These are phyloP conservation scores for Cochlearia excelsa DNA, from an alignment of 345 rosid species.

Conservation along the genomic window DNA sequence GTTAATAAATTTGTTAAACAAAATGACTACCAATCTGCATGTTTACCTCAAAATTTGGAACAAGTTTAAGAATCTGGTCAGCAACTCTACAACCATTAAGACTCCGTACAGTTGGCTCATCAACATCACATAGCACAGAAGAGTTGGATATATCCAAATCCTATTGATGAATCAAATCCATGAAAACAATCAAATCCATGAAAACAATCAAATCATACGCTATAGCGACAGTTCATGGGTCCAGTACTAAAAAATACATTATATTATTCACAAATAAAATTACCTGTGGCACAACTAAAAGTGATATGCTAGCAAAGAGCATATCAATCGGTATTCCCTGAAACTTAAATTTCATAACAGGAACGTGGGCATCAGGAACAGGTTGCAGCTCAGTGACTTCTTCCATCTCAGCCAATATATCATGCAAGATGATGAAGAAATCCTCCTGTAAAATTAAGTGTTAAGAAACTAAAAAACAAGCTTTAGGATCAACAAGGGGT, in stretches of 20 bases:
- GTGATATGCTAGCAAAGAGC: slow-evolving; percentile 84
- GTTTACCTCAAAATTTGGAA: slow-evolving; percentile 83
- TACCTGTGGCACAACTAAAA: slow-evolving; percentile 77
- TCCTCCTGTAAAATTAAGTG: slow-evolving; percentile 51
- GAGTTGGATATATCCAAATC: slow-evolving; percentile 76
- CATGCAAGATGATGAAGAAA: slow-evolving; percentile 71
- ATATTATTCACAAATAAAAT: slow-evolving; percentile 27
- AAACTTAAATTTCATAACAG: slow-evolving; percentile 89
- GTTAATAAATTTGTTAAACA: neutral
- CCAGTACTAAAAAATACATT: neutral
- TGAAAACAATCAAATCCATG: slow-evolving; percentile 12
- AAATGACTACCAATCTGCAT: neutral
- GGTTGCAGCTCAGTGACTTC: slow-evolving; percentile 88
- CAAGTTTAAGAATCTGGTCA: slow-evolving; percentile 86
- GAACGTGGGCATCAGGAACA: slow-evolving; percentile 91
- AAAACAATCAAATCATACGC: neutral
- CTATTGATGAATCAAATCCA: slow-evolving; percentile 43
- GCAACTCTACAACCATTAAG: slow-evolving; percentile 99
- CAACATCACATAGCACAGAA: slow-evolving; percentile 69
- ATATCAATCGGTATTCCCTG: slow-evolving; percentile 85
- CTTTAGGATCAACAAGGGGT: slow-evolving; percentile 15
- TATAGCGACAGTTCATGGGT: too few relatives aligned
- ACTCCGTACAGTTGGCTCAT: slow-evolving; percentile 90
- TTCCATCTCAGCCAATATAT: slow-evolving; percentile 62
- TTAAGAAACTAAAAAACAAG: slow-evolving; percentile 32